A percentile compares a stretch with the other conserved stretches of the same genome.
Conservation (phyloP, 2,329 filamentous ascomycete genomes). For the Aspergillus hortae region DNA sequence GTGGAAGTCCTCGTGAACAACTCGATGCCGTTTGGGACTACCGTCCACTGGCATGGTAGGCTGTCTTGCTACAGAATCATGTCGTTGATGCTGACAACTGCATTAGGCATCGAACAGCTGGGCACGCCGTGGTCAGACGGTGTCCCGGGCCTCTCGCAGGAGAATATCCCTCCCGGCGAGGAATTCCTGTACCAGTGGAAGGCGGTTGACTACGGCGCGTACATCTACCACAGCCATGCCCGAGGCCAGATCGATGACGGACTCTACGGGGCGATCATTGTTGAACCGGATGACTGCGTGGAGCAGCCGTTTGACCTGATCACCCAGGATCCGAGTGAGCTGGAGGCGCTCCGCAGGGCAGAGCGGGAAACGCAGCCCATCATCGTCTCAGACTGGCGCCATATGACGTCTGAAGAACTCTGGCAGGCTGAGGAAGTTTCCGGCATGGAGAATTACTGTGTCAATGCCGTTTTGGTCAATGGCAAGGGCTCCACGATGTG, state of each 20-base stretch:
- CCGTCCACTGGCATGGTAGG: slow-evolving; percentile 31
- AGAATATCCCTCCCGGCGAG: slow-evolving; percentile 47
- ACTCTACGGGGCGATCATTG: slow-evolving; percentile 54
- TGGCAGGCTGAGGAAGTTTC: slow-evolving; percentile 27
- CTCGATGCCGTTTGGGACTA: slow-evolving; percentile 25
- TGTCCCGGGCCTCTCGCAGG: slow-evolving; percentile 55
- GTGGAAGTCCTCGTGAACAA: slow-evolving; percentile 28
- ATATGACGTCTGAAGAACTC: slow-evolving; percentile 50
- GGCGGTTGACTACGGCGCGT: slow-evolving; percentile 56
- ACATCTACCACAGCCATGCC: slow-evolving; percentile 61
- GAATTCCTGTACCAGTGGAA: slow-evolving; percentile 54
- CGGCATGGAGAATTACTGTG: slow-evolving; percentile 49
- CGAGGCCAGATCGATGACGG: slow-evolving; percentile 58
- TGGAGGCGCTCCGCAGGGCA: slow-evolving; percentile 47
- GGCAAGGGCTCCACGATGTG: slow-evolving; percentile 46
- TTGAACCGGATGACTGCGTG: slow-evolving; percentile 30
- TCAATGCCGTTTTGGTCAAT: slow-evolving; percentile 60
- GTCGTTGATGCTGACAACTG: not conserved
- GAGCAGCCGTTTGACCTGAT: slow-evolving; percentile 27
- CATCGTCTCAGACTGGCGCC: slow-evolving; percentile 56
- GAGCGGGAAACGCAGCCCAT: slow-evolving; percentile 48
- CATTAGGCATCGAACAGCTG: slow-evolving; percentile 36
- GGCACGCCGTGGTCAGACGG: slow-evolving; percentile 60
- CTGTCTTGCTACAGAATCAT: not conserved
- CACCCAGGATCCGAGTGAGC: slow-evolving; percentile 27